A percentile compares a stretch with the other conserved stretches of the same genome.
phyloP scores from a whole-genome alignment of 2,329 filamentous ascomycete genomes.

The Colletotrichum incanum region DNA sequence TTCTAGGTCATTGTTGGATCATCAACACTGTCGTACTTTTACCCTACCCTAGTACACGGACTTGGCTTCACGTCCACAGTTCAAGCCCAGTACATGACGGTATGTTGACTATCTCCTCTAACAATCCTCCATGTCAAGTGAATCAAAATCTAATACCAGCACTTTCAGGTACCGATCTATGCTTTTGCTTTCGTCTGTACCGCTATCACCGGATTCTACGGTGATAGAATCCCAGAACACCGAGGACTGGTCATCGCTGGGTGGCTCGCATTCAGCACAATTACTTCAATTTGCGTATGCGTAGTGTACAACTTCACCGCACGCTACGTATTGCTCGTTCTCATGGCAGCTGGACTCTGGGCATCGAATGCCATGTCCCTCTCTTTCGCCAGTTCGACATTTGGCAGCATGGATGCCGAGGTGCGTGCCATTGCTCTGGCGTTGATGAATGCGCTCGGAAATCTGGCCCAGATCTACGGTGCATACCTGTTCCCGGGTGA shows the following conservation, averaged over 20 bases:
- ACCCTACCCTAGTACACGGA: conserved; percentile 66
- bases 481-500: conserved; percentile 65
- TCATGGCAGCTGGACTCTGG: conserved; percentile 71
- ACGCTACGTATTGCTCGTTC: conserved; percentile 68
- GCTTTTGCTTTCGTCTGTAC: conserved; percentile 66
- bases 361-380: conserved; percentile 66
- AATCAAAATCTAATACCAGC: background rate
- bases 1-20: conserved; percentile 55
- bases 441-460: conserved; percentile 69
- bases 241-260: conserved; percentile 64
- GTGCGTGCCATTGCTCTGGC: conserved; percentile 68
- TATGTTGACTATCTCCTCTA: background rate
- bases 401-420: conserved; percentile 60
- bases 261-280: conserved; percentile 61
- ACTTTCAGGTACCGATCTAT: conserved; percentile 63
- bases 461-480: conserved; percentile 70
- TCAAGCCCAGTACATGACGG: conserved; percentile 60
- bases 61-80: conserved; percentile 63
- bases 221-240: conserved; percentile 61
- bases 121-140: no score
- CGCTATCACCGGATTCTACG: conserved; percentile 61
- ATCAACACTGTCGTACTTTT: conserved; percentile 68
- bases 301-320: conserved; percentile 66
- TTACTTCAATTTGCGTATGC: conserved; percentile 58
- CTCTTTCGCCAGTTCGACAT: conserved; percentile 67